These are phyloP conservation scores for Vitis hybrid DNA, from an alignment of 177 flowering plant genomes.

Conservation along the genomic window DNA sequence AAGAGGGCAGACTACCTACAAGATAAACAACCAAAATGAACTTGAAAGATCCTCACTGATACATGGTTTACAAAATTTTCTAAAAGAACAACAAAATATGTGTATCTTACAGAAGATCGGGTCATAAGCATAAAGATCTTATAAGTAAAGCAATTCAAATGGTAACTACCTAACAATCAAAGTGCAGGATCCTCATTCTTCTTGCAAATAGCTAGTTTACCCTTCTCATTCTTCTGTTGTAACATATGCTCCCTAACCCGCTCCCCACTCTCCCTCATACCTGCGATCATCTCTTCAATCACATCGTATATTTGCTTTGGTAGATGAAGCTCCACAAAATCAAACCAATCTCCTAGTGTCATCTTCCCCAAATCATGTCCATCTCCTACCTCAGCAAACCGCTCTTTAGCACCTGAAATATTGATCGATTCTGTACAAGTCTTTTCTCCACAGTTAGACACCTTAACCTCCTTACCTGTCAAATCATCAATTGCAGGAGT, in stretches of 20 bases:
- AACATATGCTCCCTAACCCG: slow-evolving; percentile 36
- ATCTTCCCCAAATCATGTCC: slow-evolving; percentile 53
- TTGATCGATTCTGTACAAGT: neutral
- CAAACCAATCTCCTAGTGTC: slow-evolving; percentile 74
- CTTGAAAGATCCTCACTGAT: too few species aligned
- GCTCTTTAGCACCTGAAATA: slow-evolving; percentile 1
- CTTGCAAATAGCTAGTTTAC: slow-evolving; percentile 15
- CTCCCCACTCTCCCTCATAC: slow-evolving; percentile 42
- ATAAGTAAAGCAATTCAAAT: too few species aligned
- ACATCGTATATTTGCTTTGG: slow-evolving; percentile 53
- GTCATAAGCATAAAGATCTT: too few species aligned
- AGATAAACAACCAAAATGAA: too few species aligned
- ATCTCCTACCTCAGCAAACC: neutral
- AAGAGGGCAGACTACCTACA: too few species aligned
- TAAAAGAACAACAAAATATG: too few species aligned
- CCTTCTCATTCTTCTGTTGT: slow-evolving; percentile 43
- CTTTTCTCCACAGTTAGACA: slow-evolving; percentile 3
- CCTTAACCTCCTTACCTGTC: slow-evolving; percentile 1
- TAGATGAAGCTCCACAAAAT: slow-evolving; percentile 53
- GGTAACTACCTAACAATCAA: too few species aligned
- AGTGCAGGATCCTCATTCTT: neutral
- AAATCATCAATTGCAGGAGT: slow-evolving; percentile 6
- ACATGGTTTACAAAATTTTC: too few species aligned
- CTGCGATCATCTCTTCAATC: slow-evolving; percentile 49
- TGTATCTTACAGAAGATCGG: too few species aligned